Conservation (phyloP, 1,284 basidiomycete genomes). For the Papiliotrema laurentii region DNA sequence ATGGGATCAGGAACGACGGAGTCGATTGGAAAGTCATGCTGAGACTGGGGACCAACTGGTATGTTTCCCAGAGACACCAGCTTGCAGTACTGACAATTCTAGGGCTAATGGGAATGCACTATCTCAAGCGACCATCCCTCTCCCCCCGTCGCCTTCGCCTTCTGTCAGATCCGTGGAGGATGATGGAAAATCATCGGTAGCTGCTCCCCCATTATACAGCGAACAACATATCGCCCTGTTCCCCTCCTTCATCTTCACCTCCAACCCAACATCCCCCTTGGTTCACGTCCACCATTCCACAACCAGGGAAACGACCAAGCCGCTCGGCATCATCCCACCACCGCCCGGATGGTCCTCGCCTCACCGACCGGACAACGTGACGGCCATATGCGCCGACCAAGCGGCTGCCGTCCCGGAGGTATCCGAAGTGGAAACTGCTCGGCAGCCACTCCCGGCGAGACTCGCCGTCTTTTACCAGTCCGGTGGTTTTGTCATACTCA, state of each 20-base stretch:
- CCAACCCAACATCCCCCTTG: conserved; percentile 38
- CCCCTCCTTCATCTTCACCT: conserved; percentile 44
- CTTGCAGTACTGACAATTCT: neutral
- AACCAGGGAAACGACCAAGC: conserved; percentile 3
- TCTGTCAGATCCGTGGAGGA: conserved; percentile 6
- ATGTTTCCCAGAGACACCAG: conserved; percentile 3
- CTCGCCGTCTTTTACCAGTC: conserved; percentile 44
- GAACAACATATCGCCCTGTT: conserved; percentile 41
- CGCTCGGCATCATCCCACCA: conserved; percentile 45
- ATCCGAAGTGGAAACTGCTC: neutral
- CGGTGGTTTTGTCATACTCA: conserved; percentile 42
- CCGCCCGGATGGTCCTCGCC: conserved; percentile 48
- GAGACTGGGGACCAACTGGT: conserved; percentile 46
- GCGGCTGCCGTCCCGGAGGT: conserved; percentile 19
- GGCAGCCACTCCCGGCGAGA: conserved; percentile 24
- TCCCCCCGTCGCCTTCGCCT: conserved; percentile 39
- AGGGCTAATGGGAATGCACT: conserved; percentile 45
- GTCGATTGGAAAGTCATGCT: conserved; percentile 48
- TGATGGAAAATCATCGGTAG: neutral
- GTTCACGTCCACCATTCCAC: conserved; percentile 36
- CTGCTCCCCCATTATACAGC: conserved; percentile 10
- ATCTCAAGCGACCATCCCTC: conserved; percentile 27
- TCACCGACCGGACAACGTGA: conserved; percentile 39
- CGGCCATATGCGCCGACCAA: conserved; percentile 42
- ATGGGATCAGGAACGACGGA: conserved; percentile 37